phyloP scores from a whole-genome alignment of 768 basidiomycete species.

The Russula abietina region DNA sequence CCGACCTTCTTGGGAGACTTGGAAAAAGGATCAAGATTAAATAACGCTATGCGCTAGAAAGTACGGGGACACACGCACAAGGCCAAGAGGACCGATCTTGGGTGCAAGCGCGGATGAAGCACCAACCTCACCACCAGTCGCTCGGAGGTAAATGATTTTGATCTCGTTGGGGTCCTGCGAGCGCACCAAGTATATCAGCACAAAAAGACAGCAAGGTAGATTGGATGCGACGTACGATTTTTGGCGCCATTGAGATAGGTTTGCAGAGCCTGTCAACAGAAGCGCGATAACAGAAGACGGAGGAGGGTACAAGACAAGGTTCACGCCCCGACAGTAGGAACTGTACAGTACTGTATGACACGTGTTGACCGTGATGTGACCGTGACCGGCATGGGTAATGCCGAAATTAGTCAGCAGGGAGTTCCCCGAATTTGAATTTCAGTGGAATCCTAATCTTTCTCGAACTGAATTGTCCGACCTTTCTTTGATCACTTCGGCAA shows the following conservation, averaged over 20 bases:
- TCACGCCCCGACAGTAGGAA: slow-evolving; percentile 7
- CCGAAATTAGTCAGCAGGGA: neutral
- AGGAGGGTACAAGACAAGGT: slow-evolving; percentile 1
- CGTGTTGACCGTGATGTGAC: neutral
- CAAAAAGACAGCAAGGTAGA: neutral
- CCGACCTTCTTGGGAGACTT: slow-evolving; percentile 99
- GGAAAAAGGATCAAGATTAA: slow-evolving; percentile 15
- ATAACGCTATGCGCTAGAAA: neutral
- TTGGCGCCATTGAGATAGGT: slow-evolving; percentile 58
- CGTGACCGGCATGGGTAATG: neutral
- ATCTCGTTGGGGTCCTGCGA: slow-evolving; percentile 93
- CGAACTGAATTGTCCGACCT: neutral
- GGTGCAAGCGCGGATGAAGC: slow-evolving; percentile 97
- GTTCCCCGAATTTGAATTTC: slow-evolving; percentile 6
- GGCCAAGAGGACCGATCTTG: slow-evolving; percentile 99
- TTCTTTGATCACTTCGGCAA: neutral
- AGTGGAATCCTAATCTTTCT: neutral
- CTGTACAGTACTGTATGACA: slow-evolving; percentile 11
- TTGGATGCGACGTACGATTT: slow-evolving; percentile 50
- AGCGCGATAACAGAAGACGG: slow-evolving; percentile 16
- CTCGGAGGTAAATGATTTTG: slow-evolving; percentile 98
- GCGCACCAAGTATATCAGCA: slow-evolving; percentile 1
- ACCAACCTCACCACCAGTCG: slow-evolving; percentile 99
- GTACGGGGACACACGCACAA: slow-evolving; percentile 51
- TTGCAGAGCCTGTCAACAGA: slow-evolving; percentile 30